Conservation (phyloP, 805 yeast species). For the Komagataella mondaviorum region DNA sequence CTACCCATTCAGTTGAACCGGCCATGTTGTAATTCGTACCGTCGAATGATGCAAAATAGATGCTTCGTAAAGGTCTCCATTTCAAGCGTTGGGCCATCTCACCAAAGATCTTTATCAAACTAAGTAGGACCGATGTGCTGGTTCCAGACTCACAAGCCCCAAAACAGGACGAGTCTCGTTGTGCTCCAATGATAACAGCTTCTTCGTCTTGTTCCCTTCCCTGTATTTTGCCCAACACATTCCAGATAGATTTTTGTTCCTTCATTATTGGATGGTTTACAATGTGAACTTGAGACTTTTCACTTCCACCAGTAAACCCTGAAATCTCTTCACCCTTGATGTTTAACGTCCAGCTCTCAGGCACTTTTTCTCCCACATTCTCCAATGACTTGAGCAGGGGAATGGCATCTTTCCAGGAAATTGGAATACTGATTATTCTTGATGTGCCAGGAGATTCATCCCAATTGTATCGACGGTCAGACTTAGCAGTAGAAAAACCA, state of each 20-base stretch:
- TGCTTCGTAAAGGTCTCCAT: constrained; percentile 78
- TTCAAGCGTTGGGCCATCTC: constrained; percentile 46
- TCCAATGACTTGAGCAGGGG: constrained; percentile 23
- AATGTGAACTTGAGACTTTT: constrained; percentile 11
- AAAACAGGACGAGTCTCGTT: constrained; percentile 60
- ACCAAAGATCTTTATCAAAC: constrained; percentile 56
- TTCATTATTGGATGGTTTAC: constrained; percentile 28
- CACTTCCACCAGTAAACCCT: constrained; percentile 2
- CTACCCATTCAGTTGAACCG: constrained; percentile 74
- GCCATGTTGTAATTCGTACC: constrained; percentile 71
- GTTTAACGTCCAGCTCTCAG: neutral
- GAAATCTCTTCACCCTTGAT: neutral
- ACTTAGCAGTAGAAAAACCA: constrained; percentile 24
- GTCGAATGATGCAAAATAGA: constrained; percentile 76
- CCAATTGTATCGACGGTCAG: constrained; percentile 11
- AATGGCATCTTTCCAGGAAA: constrained; percentile 60
- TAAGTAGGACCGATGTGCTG: constrained; percentile 62
- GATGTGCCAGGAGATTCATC: constrained; percentile 42
- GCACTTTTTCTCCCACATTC: constrained; percentile 22
- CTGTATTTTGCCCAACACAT: constrained; percentile 60
- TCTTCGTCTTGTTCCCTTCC: constrained; percentile 72
- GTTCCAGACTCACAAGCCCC: constrained; percentile 69
- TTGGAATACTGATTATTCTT: constrained; percentile 62
- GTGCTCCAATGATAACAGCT: constrained; percentile 70
- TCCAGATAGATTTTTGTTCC: constrained; percentile 58